Evolutionary conservation across 2,329 filamentous ascomycete genomes (phyloP).

Genomic region (Aspergillus caelatus): DNA sequence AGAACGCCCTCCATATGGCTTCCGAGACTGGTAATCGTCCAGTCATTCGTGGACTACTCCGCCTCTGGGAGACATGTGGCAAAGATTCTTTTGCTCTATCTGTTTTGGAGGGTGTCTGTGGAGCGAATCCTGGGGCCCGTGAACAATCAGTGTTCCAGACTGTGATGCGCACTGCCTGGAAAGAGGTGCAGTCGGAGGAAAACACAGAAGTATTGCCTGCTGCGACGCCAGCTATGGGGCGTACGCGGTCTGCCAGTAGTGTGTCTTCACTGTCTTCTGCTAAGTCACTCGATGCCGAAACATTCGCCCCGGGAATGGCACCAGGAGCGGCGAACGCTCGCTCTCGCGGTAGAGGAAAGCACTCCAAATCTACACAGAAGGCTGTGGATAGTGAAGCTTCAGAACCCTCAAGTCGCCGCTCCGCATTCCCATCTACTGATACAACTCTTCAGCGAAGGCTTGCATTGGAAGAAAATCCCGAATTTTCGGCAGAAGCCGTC

Average conservation of each 20-base stretch:
- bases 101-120: slow-evolving; percentile 33
- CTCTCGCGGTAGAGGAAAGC: slow-evolving; percentile 23
- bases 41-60: slow-evolving; percentile 32
- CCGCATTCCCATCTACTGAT: slow-evolving; percentile 27
- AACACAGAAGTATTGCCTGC: slow-evolving; percentile 7
- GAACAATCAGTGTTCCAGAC: slow-evolving; percentile 34
- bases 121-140: slow-evolving; percentile 27
- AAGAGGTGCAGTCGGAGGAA: slow-evolving; percentile 21
- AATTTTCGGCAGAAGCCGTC: slow-evolving; percentile 29
- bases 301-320: slow-evolving; percentile 28
- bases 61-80: slow-evolving; percentile 29
- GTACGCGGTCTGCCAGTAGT: slow-evolving; percentile 31
- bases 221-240: slow-evolving; percentile 16
- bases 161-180: slow-evolving; percentile 33
- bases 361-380: slow-evolving; percentile 31
- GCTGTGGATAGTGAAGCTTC: slow-evolving; percentile 22
- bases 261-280: slow-evolving; percentile 45
- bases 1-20: slow-evolving; percentile 31
- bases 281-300: slow-evolving; percentile 40
- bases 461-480: slow-evolving; percentile 32
- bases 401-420: slow-evolving; percentile 13
- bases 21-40: slow-evolving; percentile 31
- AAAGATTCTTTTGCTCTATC: slow-evolving; percentile 36
- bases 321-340: slow-evolving; percentile 19
- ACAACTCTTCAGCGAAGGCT: slow-evolving; percentile 30